Evolutionary conservation across 257 asterid genomes (phyloP).

Genomic region (Prunella vulgaris): DNA sequence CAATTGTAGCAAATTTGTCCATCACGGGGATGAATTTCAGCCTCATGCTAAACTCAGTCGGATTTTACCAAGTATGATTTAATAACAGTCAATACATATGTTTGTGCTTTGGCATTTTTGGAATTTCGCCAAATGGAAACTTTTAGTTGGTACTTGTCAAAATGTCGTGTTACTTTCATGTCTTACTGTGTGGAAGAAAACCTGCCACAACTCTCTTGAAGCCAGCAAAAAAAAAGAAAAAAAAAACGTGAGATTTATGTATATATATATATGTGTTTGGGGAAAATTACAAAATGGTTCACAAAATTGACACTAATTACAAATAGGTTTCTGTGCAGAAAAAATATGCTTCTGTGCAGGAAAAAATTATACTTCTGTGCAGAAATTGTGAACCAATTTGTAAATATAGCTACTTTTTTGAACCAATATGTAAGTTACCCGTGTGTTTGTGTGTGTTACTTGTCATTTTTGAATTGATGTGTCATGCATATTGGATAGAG

Average conservation of each 20-base stretch:
- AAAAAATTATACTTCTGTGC: no score
- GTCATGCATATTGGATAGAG: not conserved
- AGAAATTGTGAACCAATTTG: no score
- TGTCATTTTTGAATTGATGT: not conserved
- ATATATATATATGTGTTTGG: not conserved
- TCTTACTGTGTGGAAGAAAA: not conserved
- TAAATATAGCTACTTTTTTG: no score
- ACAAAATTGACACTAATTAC: no score
- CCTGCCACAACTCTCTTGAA: not conserved
- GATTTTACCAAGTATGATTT: constrained; percentile 85
- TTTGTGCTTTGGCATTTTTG: constrained; percentile 8
- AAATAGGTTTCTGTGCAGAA: no score
- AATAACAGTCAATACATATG: constrained; percentile 8
- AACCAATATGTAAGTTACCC: no score
- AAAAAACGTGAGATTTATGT: not conserved
- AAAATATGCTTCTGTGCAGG: no score
- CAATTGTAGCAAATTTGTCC: constrained; percentile 86
- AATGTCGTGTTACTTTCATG: constrained; percentile 5
- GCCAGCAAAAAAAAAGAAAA: not conserved
- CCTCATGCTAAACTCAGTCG: constrained; percentile 98
- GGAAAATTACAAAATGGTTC: no score
- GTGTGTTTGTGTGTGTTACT: not conserved
- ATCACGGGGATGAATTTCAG: constrained; percentile 97
- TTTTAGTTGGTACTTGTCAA: not conserved
- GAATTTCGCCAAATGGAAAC: not conserved